Conservation (phyloP, 2,329 filamentous ascomycete species). For the Paramyrothecium sp. region DNA sequence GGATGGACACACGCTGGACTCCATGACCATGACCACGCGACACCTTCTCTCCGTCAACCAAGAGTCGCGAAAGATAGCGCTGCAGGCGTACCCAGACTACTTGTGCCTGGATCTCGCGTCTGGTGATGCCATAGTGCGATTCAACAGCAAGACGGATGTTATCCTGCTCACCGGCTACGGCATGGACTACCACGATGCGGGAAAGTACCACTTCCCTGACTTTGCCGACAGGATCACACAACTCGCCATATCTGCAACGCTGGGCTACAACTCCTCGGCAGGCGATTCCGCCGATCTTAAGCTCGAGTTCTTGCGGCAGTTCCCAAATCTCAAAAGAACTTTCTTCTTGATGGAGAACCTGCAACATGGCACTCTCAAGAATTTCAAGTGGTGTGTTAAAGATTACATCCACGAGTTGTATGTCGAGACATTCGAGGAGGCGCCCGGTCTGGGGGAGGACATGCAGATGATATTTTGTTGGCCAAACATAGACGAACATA, state of each 20-base stretch:
- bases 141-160: constrained; percentile 6
- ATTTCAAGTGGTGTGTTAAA: constrained; percentile 4
- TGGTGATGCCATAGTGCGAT: constrained; percentile 5
- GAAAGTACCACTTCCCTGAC: constrained; percentile 1
- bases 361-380: background rate
- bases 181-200: background rate
- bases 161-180: constrained; percentile 1
- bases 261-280: background rate
- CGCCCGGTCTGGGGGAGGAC: background rate
- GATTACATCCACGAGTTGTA: constrained; percentile 3
- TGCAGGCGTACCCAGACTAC: constrained; percentile 6
- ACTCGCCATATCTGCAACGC: background rate
- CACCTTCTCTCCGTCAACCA: constrained; percentile 2
- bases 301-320: constrained; percentile 1
- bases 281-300: background rate
- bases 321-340: constrained; percentile 2
- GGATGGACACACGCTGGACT: background rate
- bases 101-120: background rate
- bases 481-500: background rate
- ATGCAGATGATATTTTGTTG: constrained; percentile 1
- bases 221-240: background rate
- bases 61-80: constrained; percentile 6
- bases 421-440: background rate
- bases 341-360: constrained; percentile 3
- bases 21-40: constrained; percentile 1